A percentile compares a stretch with the other conserved stretches of the same genome.
Conservation (phyloP, 148 eudicot genomes). For the Rhododendron henanense region DNA sequence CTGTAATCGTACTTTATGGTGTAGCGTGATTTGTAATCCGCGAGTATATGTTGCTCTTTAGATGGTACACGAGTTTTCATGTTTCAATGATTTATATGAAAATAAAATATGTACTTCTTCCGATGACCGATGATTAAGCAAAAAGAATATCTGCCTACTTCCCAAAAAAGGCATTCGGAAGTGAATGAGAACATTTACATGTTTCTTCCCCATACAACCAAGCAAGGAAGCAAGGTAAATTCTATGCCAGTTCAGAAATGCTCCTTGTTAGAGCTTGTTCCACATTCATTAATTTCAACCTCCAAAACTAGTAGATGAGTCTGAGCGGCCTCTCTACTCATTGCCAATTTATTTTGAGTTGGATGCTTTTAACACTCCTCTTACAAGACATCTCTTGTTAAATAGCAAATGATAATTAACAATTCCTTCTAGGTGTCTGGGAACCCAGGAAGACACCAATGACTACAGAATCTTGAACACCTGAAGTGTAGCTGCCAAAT, state of each 20-base stretch:
- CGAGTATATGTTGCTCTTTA: background rate
- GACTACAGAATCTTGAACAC: constrained; percentile 83
- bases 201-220: background rate
- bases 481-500: constrained; percentile 18
- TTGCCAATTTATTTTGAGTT: no score
- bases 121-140: background rate
- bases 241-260: background rate
- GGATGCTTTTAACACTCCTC: background rate
- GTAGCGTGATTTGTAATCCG: background rate
- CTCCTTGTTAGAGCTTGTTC: no score
- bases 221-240: background rate
- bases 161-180: background rate
- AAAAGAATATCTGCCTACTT: background rate
- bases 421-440: constrained; percentile 82
- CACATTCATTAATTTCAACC: no score
- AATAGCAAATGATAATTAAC: constrained; percentile 50
- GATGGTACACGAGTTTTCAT: background rate
- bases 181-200: background rate
- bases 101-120: background rate
- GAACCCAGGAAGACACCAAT: constrained; percentile 99
- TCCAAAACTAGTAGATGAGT: no score
- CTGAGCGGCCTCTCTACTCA: no score
- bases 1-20: background rate
- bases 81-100: background rate
- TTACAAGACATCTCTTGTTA: constrained; percentile 14